phyloP scores from a whole-genome alignment of 495 filamentous ascomycete species.

The Penicillium angulare region DNA sequence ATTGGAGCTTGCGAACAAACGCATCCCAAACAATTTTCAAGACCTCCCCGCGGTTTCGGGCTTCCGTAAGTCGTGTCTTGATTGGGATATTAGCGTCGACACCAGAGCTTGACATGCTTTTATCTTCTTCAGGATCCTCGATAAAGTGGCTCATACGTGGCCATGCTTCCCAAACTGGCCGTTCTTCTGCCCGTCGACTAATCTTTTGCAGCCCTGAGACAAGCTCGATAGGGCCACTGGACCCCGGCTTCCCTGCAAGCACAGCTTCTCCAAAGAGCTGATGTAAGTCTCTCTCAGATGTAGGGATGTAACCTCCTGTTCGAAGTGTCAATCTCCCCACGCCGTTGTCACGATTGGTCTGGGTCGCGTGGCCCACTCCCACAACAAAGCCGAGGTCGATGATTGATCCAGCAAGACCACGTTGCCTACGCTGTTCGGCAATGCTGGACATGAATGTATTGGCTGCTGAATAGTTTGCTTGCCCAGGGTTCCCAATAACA shows the following conservation, averaged over 20 bases:
- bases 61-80: no score
- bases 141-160: background rate
- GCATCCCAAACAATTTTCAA: no score
- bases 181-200: background rate
- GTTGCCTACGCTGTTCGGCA: background rate
- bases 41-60: no score
- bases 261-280: background rate
- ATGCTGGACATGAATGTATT: conserved; percentile 32
- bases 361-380: background rate
- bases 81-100: background rate
- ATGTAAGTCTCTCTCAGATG: background rate
- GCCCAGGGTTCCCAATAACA: conserved; percentile 26
- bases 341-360: background rate
- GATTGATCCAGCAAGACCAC: background rate
- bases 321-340: no score
- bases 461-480: conserved; percentile 35
- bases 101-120: background rate
- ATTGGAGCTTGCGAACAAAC: background rate
- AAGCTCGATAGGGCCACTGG: background rate
- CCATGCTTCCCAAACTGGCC: background rate
- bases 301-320: background rate
- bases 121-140: background rate
- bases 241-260: background rate
- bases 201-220: background rate
- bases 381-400: conserved; percentile 9